Conservation (phyloP, 352 stramenopile genomes). For the Phytopythium kandeliae region DNA sequence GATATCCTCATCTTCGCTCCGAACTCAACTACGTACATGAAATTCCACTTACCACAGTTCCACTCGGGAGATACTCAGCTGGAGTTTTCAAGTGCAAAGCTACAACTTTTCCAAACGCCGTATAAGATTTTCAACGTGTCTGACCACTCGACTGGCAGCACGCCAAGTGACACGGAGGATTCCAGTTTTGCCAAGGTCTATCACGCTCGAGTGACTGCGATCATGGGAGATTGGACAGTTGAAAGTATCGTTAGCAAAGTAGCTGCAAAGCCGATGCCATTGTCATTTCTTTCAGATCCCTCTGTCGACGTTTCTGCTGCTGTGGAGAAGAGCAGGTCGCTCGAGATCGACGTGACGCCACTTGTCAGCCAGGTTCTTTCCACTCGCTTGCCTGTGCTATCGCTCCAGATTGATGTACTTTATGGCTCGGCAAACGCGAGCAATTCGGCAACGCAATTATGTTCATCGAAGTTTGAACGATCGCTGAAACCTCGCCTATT, state of each 20-base stretch:
- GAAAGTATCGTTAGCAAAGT: conserved; percentile 13
- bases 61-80: conserved; percentile 41
- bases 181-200: conserved; percentile 42
- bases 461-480: conserved; percentile 56
- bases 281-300: conserved; percentile 17
- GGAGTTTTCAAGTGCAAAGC: conserved; percentile 20
- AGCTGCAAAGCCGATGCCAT: conserved; percentile 5
- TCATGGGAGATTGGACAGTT: conserved; percentile 46
- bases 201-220: conserved; percentile 30
- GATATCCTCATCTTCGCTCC: conserved; percentile 48
- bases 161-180: background rate
- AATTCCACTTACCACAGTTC: conserved; percentile 55
- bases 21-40: conserved; percentile 44
- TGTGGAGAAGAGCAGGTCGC: conserved; percentile 40
- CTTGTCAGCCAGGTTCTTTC: conserved; percentile 33
- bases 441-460: conserved; percentile 41
- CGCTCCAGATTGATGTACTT: conserved; percentile 49
- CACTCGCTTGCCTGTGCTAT: conserved; percentile 33
- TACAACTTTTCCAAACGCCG: conserved; percentile 51
- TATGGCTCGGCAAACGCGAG: conserved; percentile 16
- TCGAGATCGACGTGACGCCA: conserved; percentile 47
- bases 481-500: conserved; percentile 36
- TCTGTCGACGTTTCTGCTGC: conserved; percentile 30
- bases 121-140: conserved; percentile 65
- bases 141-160: background rate